These are phyloP conservation scores for Paratinospora sagittata DNA, from an alignment of 164 flowering plant genomes.

Conservation along the genomic window DNA sequence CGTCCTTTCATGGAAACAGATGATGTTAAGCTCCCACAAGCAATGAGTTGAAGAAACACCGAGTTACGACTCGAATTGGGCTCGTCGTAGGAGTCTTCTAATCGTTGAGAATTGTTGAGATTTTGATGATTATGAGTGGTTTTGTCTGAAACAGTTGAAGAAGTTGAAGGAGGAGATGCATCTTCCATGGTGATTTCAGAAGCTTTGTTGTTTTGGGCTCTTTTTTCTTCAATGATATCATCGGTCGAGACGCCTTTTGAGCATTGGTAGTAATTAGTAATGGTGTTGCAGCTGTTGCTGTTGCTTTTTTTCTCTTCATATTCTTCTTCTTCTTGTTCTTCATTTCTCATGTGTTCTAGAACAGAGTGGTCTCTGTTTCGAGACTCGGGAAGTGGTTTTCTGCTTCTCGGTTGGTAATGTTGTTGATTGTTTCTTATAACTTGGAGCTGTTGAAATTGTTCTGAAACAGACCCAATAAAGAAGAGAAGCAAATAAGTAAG, in stretches of 20 bases:
- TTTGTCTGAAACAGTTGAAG: constrained; percentile 36
- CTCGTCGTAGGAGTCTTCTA: constrained; percentile 29
- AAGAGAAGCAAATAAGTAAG: too few relatives aligned
- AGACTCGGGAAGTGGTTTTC: constrained; percentile 3
- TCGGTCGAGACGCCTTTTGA: constrained; percentile 66
- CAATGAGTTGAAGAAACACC: constrained; percentile 57
- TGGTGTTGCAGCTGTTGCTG: constrained; percentile 38
- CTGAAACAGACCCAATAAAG: constrained; percentile 18
- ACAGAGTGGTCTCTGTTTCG: constrained; percentile 4
- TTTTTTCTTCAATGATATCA: constrained; percentile 25
- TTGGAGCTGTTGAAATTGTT: constrained; percentile 33
- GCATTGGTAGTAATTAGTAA: constrained; percentile 31
- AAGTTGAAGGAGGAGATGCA: constrained; percentile 39
- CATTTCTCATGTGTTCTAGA: constrained; percentile 1
- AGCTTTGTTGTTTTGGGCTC: constrained; percentile 15
- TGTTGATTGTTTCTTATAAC: constrained; percentile 24
- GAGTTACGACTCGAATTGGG: constrained; percentile 37
- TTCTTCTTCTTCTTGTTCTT: constrained; percentile 22
- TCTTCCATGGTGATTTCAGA: constrained; percentile 24
- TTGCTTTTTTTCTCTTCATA: constrained; percentile 35
- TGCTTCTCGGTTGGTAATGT: neutral
- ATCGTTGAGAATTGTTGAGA: constrained; percentile 21
- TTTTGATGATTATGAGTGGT: neutral
- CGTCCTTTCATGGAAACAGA: neutral
- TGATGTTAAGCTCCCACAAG: constrained; percentile 49